Evolutionary conservation across 2,329 filamentous ascomycete genomes (phyloP), one percentile per base, ranked within the genome.

Genomic region (Lojkania enalia): DNA sequence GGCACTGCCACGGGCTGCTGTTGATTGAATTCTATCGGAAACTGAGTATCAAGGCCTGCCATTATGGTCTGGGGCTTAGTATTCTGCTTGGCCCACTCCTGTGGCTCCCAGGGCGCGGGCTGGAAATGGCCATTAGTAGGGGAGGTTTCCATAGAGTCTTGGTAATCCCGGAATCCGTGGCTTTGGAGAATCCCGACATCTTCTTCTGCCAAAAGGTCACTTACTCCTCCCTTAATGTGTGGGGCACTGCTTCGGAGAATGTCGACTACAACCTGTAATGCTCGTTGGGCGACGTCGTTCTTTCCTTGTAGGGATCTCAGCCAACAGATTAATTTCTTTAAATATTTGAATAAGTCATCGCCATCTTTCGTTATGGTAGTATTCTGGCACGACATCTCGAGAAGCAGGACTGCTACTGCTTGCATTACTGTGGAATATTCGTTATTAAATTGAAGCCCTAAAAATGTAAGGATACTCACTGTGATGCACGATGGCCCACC

Each of bases 401-500:
- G 55, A 36, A 72, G 58, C 11, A 73, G 49, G 11, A 73, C 56
- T 1, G 64, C 60, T 2, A 64, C 54, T 2, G 69, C 65, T 51
- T 73, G 71, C 58, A 72, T 69, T 5, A 74, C 46, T 39, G 58
- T 56, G 40, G 25, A 21, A 9, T n/a, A n/a, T 5, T 33, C 5
- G 12, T 35, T 23, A 20, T 5, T 31, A 27, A 20, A 15, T 18
- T 40, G 15, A 25, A 21, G n/a, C 3, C 15, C 3, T 20, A 12
- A 13, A 19, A 39, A 12, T 4, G 18, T 12, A 23, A n/a, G 25
- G 29, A 20, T 6, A 33, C 40, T 19, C 19, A 42, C 40, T 37
- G n/a, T 51, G 56, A 35, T 64, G 60, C 13, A 72, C 52, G 12
- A 67, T 47, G 32, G 51, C 65, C 70, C 70, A 74, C 71, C 71